Percentiles rank a stretch among this genome's conserved stretches.
These are phyloP conservation scores for Xerocomus potaroensis DNA, from an alignment of 768 basidiomycete species.

Conservation along the genomic window DNA sequence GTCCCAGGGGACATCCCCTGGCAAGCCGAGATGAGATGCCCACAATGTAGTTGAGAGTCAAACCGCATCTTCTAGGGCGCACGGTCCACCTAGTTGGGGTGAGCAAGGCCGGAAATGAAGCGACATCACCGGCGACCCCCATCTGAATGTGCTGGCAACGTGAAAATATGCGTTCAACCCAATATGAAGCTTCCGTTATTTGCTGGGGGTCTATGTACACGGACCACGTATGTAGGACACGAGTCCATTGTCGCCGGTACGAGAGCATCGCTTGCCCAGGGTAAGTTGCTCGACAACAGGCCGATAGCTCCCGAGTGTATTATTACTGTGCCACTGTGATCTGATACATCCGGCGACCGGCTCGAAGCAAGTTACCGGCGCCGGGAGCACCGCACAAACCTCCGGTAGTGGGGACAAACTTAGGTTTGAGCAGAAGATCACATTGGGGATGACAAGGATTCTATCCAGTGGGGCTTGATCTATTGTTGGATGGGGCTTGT, in stretches of 20 bases:
- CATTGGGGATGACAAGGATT: not conserved
- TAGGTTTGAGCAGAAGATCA: slow-evolving; percentile 7
- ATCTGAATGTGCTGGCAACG: not conserved
- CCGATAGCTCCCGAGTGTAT: not conserved
- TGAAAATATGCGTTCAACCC: not conserved
- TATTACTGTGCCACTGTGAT: not conserved
- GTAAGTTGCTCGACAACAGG: not conserved
- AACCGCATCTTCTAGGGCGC: not conserved
- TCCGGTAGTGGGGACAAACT: slow-evolving; percentile 3
- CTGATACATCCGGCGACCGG: not conserved
- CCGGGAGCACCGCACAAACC: slow-evolving; percentile 1
- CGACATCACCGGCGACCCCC: not conserved
- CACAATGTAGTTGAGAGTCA: not conserved
- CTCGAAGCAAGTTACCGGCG: not conserved
- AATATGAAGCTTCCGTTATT: not conserved
- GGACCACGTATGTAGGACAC: not conserved
- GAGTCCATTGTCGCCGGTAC: not conserved
- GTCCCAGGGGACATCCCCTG: slow-evolving; percentile 12
- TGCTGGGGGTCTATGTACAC: not conserved
- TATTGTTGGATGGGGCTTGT: not conserved
- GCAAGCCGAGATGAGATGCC: slow-evolving; percentile 9
- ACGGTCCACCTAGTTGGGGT: not conserved
- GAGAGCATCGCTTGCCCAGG: not conserved
- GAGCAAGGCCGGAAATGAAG: slow-evolving; percentile 21
- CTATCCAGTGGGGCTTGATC: not conserved